These are phyloP conservation scores for Crithidia expoeki DNA, from an alignment of 208 protist genomes.

Conservation along the genomic window DNA sequence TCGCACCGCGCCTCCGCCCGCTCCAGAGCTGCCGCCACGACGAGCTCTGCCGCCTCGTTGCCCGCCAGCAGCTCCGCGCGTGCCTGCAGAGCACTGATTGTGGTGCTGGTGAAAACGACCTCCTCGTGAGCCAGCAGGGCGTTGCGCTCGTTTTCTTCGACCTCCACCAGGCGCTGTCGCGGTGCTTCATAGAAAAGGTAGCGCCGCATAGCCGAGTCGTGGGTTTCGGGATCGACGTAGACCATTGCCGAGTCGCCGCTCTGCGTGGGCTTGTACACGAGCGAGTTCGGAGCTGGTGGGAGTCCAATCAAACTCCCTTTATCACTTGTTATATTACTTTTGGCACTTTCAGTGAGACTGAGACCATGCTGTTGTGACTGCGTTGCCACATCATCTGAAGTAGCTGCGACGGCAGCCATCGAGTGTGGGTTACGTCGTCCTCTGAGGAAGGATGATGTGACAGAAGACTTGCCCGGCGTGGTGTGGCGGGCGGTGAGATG, in stretches of 20 bases:
- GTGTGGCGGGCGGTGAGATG: conserved; percentile 4
- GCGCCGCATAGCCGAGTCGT: conserved; percentile 26
- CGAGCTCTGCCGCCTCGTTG: conserved; percentile 35
- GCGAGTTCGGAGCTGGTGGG: neutral
- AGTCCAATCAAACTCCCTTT: neutral
- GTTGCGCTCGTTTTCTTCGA: conserved; percentile 35
- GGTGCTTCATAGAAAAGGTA: conserved; percentile 30
- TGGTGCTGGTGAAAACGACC: conserved; percentile 24
- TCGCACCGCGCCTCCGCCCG: conserved; percentile 19
- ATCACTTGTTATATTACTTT: too few species aligned
- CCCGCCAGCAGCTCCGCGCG: conserved; percentile 33
- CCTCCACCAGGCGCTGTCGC: conserved; percentile 24
- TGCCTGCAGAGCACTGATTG: conserved; percentile 20
- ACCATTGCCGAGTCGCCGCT: conserved; percentile 3
- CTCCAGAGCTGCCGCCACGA: conserved; percentile 36
- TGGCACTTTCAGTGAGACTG: too few species aligned
- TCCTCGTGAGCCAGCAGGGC: conserved; percentile 43
- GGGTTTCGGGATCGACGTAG: conserved; percentile 4
- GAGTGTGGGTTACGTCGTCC: conserved; percentile 1
- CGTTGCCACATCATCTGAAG: too few species aligned
- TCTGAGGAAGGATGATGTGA: conserved; percentile 35
- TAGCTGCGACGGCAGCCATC: neutral
- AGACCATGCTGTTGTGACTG: too few species aligned
- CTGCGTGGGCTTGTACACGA: neutral
- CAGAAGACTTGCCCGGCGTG: conserved; percentile 16